Conservation (phyloP, 805 yeast species). For the Candida peoriensis region DNA sequence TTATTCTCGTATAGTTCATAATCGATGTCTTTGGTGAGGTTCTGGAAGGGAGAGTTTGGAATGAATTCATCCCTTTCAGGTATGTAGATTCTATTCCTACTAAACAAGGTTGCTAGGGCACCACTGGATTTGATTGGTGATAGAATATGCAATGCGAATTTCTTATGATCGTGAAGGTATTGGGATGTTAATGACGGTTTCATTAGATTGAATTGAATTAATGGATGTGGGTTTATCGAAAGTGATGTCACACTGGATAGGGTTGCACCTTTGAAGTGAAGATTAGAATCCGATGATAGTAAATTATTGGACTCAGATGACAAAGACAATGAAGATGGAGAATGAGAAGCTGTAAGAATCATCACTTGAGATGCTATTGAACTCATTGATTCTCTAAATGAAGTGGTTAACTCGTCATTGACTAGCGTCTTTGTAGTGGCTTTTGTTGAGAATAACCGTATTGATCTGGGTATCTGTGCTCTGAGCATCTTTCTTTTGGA, state of each 20-base stretch:
- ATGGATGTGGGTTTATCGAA: constrained; percentile 70
- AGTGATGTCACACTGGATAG: constrained; percentile 82
- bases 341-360: constrained; percentile 51
- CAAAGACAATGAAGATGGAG: constrained; percentile 16
- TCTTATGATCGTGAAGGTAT: constrained; percentile 49
- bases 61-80: constrained; percentile 21
- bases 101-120: constrained; percentile 59
- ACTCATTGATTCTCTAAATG: constrained; percentile 37
- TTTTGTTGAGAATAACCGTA: not conserved
- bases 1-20: constrained; percentile 28
- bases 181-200: constrained; percentile 79
- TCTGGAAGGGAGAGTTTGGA: constrained; percentile 43
- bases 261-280: constrained; percentile 68
- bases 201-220: constrained; percentile 82
- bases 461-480: too few relatives aligned
- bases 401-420: not conserved
- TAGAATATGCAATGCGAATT: constrained; percentile 72
- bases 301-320: constrained; percentile 18
- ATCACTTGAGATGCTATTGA: constrained; percentile 48
- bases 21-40: constrained; percentile 29
- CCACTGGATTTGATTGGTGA: constrained; percentile 55
- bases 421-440: constrained; percentile 11
- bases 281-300: too few relatives aligned
- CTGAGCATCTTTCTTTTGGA: too few relatives aligned
- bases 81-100: constrained; percentile 42